Conservation (phyloP, 805 yeast species). For the Zygotorulaspora chibaensis region DNA sequence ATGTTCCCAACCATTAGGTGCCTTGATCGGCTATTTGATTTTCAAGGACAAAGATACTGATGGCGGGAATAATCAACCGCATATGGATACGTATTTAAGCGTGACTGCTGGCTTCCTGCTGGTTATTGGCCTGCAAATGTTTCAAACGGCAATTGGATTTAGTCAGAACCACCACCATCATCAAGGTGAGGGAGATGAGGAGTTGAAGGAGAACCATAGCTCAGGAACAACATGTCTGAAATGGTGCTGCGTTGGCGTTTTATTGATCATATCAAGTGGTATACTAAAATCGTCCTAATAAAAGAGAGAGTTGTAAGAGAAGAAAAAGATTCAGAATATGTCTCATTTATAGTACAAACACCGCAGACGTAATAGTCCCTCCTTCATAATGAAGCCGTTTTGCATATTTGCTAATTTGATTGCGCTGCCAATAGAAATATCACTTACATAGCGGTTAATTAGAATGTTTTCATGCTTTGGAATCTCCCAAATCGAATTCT, state of each 20-base stretch:
- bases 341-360: no score
- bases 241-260: slow-evolving; percentile 35
- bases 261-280: slow-evolving; percentile 29
- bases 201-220: slow-evolving; percentile 29
- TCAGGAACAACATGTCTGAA: slow-evolving; percentile 33
- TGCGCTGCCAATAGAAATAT: no score
- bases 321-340: no score
- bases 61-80: slow-evolving; percentile 30
- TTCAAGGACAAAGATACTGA: slow-evolving; percentile 36
- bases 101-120: slow-evolving; percentile 80
- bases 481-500: slow-evolving; percentile 3
- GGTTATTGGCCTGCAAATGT: slow-evolving; percentile 81
- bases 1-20: slow-evolving; percentile 86
- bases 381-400: neutral
- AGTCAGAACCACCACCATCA: slow-evolving; percentile 59
- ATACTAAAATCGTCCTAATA: slow-evolving; percentile 8
- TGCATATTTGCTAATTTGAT: neutral
- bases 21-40: slow-evolving; percentile 59
- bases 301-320: no score
- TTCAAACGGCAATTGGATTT: slow-evolving; percentile 73
- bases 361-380: neutral
- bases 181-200: slow-evolving; percentile 24
- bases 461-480: neutral
- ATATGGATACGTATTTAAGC: slow-evolving; percentile 48
- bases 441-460: no score